Percentiles rank a stretch among this genome's conserved stretches.
These are phyloP conservation scores for Rhodosporidiobolus sp. DNA, from an alignment of 768 basidiomycete genomes.

Conservation along the genomic window DNA sequence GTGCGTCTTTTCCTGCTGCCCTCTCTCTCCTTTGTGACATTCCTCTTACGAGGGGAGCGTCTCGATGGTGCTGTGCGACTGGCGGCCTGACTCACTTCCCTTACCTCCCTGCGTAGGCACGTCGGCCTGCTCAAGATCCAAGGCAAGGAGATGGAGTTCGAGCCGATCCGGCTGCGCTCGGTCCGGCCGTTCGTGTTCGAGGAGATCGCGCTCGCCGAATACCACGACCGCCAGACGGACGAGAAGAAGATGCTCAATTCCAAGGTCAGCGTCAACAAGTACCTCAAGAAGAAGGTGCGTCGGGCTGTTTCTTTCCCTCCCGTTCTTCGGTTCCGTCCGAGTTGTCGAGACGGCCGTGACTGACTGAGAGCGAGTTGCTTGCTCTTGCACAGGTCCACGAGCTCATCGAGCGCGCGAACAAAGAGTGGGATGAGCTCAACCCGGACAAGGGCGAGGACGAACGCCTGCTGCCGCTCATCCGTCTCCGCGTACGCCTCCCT, in stretches of 20 bases:
- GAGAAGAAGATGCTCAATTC: constrained; percentile 75
- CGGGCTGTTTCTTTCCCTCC: too few relatives aligned
- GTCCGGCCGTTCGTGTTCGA: constrained; percentile 93
- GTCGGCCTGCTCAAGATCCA: constrained; percentile 85
- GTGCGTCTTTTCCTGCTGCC: constrained; percentile 53
- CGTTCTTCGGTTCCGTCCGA: too few relatives aligned
- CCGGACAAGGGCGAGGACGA: constrained; percentile 56
- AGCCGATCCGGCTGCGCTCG: constrained; percentile 79
- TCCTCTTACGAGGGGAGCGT: too few relatives aligned
- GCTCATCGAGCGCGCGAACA: constrained; percentile 73
- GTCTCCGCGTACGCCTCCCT: constrained; percentile 25
- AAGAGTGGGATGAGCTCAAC: constrained; percentile 73
- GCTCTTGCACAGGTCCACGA: constrained; percentile 67
- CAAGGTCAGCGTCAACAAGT: constrained; percentile 54
- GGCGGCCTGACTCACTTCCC: too few relatives aligned
- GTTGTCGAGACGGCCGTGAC: too few relatives aligned
- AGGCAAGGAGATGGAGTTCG: constrained; percentile 79
- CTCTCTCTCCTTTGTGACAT: too few relatives aligned
- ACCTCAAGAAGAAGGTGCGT: constrained; percentile 19
- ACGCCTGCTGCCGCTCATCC: constrained; percentile 62
- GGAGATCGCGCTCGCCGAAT: constrained; percentile 69
- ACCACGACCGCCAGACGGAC: constrained; percentile 68
- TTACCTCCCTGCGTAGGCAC: constrained; percentile 58
- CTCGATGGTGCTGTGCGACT: too few relatives aligned
- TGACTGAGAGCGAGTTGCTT: too few relatives aligned